A percentile compares a stretch with the other conserved stretches of the same genome.
phyloP scores from a whole-genome alignment of 1,139 yeast genomes.

The Lodderomyces margitis region DNA sequence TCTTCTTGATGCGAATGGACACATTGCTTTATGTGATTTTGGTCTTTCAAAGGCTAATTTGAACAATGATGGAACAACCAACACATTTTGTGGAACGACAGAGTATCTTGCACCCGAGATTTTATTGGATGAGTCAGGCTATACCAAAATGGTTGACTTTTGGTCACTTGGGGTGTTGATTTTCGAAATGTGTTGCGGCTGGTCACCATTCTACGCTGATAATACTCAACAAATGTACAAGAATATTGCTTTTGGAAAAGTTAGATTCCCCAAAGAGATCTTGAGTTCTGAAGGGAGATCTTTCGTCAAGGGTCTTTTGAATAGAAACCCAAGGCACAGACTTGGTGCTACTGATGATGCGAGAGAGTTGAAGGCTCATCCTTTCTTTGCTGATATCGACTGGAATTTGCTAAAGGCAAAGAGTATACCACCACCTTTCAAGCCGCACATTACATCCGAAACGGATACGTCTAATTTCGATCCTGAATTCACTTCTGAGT shows the following conservation, averaged over 20 bases:
- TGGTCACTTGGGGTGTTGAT: slow-evolving; percentile 83
- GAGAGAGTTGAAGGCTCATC: slow-evolving; percentile 84
- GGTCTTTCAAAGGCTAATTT: slow-evolving; percentile 93
- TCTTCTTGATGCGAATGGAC: slow-evolving; percentile 92
- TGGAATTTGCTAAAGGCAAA: slow-evolving; percentile 79
- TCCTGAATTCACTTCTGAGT: slow-evolving; percentile 92
- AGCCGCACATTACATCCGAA: slow-evolving; percentile 87
- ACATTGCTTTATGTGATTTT: slow-evolving; percentile 93
- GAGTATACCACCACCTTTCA: slow-evolving; percentile 95
- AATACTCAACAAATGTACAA: slow-evolving; percentile 98
- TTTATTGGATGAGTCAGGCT: slow-evolving; percentile 76
- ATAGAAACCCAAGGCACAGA: slow-evolving; percentile 93
- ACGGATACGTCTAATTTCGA: slow-evolving; percentile 95
- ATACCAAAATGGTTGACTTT: slow-evolving; percentile 83
- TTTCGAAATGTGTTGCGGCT: slow-evolving; percentile 94
- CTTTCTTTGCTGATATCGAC: slow-evolving; percentile 85
- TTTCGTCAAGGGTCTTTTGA: slow-evolving; percentile 89
- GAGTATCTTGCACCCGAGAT: slow-evolving; percentile 87
- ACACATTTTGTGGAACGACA: slow-evolving; percentile 97
- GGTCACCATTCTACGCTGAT: slow-evolving; percentile 99
- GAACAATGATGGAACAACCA: slow-evolving; percentile 85
- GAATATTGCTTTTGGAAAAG: slow-evolving; percentile 97
- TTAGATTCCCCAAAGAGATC: slow-evolving; percentile 93
- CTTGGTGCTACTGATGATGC: slow-evolving; percentile 92
- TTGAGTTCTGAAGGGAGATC: slow-evolving; percentile 88